These are phyloP conservation scores for Ogataea wickerhamii DNA, from an alignment of 805 yeast genomes.

Conservation along the genomic window DNA sequence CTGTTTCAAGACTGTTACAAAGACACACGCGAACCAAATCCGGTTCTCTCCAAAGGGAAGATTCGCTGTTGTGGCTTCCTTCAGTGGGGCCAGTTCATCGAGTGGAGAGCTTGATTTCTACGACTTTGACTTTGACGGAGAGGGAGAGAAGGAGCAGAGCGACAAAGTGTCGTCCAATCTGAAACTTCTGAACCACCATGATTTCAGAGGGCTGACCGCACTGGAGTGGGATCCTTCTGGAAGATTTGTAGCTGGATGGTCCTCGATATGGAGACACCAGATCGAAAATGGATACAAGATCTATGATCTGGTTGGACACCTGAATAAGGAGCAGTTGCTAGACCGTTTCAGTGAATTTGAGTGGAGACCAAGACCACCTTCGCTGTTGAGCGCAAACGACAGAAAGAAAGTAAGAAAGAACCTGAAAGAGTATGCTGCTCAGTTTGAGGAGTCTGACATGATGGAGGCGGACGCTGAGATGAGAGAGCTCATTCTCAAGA, in stretches of 20 bases:
- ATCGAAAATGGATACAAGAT: slow-evolving; percentile 89
- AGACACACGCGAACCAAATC: slow-evolving; percentile 68
- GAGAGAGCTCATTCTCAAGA: slow-evolving; percentile 80
- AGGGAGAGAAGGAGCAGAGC: slow-evolving; percentile 38
- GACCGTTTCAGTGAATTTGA: slow-evolving; percentile 84
- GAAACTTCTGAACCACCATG: slow-evolving; percentile 58
- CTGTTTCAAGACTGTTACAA: slow-evolving; percentile 52
- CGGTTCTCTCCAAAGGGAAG: slow-evolving; percentile 93
- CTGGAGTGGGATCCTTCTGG: slow-evolving; percentile 96
- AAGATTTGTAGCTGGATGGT: slow-evolving; percentile 82
- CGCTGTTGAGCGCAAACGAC: slow-evolving; percentile 70
- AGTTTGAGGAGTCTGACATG: slow-evolving; percentile 91
- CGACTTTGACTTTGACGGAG: slow-evolving; percentile 81
- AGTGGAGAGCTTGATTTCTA: slow-evolving; percentile 74
- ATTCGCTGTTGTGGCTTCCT: slow-evolving; percentile 57
- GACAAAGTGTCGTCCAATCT: slow-evolving; percentile 54
- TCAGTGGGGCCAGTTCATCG: slow-evolving; percentile 34
- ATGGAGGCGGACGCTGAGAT: slow-evolving; percentile 93
- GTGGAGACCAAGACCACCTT: slow-evolving; percentile 97
- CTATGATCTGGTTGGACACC: slow-evolving; percentile 77
- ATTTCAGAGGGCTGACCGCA: slow-evolving; percentile 75
- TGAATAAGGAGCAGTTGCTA: slow-evolving; percentile 69
- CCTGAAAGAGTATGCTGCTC: slow-evolving; percentile 82
- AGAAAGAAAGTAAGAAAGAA: slow-evolving; percentile 88
- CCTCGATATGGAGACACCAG: slow-evolving; percentile 79